Conservation (phyloP, 148 eudicot species). For the Salicornia ramosissima region DNA sequence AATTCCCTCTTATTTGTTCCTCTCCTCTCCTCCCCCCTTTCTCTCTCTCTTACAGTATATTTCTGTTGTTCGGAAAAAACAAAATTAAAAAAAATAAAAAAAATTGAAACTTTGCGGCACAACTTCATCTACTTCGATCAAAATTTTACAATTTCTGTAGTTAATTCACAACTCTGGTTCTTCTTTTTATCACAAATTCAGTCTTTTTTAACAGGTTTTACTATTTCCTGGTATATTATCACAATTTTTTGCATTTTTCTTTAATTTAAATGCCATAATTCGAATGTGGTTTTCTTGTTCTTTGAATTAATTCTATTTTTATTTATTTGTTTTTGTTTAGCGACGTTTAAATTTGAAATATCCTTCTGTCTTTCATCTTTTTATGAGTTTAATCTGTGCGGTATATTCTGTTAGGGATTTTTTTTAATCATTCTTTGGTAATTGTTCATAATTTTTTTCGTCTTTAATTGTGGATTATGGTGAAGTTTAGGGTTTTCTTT, state of each 20-base stretch:
- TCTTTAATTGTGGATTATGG: neutral
- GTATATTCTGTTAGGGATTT: constrained; percentile 10
- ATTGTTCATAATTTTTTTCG: neutral
- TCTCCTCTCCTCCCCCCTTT: constrained; percentile 2
- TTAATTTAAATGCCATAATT: neutral
- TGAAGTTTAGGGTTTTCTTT: constrained; percentile 14
- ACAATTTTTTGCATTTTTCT: neutral
- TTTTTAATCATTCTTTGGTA: neutral
- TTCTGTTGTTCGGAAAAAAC: neutral
- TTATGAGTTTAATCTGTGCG: neutral
- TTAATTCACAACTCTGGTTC: neutral
- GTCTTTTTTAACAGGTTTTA: constrained; percentile 7
- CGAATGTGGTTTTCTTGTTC: neutral
- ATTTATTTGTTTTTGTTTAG: neutral
- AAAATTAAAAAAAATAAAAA: neutral
- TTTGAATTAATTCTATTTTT: neutral
- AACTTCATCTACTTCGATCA: constrained; percentile 13
- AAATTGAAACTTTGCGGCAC: neutral
- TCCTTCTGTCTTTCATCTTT: neutral
- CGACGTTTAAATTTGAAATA: constrained; percentile 5
- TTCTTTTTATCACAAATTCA: constrained; percentile 1
- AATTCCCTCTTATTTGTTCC: neutral
- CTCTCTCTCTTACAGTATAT: neutral
- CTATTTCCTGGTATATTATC: neutral
- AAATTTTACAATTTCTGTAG: neutral